A percentile compares a stretch with the other conserved stretches of the same genome.
Evolutionary conservation across 2,329 filamentous ascomycete genomes (phyloP).

Genomic region (Scedosporium boydii): DNA sequence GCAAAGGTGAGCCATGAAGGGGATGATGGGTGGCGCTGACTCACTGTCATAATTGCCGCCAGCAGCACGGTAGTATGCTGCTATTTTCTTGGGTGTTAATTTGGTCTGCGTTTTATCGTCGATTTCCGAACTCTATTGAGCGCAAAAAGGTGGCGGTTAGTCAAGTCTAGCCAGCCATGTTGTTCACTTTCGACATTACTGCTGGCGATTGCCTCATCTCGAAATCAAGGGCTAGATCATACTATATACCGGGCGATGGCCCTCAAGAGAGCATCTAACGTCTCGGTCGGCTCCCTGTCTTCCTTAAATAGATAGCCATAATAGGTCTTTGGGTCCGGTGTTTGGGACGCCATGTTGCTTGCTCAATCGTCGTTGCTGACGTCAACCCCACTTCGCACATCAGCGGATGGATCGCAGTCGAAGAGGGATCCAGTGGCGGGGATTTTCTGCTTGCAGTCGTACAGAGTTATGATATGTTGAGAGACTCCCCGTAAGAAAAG

Average conservation of each 20-base stretch:
- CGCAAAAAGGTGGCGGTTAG: neutral
- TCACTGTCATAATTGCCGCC: slow-evolving; percentile 66
- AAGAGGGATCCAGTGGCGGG: neutral
- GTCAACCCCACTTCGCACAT: neutral
- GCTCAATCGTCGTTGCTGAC: neutral
- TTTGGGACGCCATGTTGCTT: slow-evolving; percentile 1
- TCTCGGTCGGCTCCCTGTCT: neutral
- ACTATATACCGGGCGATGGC: slow-evolving; percentile 4
- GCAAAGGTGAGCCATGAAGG: neutral
- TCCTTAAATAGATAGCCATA: slow-evolving; percentile 5
- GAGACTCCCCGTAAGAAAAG: neutral
- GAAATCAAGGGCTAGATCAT: neutral
- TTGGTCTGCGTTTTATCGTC: slow-evolving; percentile 44
- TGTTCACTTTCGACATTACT: neutral
- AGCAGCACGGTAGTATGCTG: slow-evolving; percentile 66
- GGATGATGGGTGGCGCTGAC: slow-evolving; percentile 10
- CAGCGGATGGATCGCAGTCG: neutral
- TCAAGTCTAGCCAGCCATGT: neutral
- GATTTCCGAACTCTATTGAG: slow-evolving; percentile 42
- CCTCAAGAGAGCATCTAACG: slow-evolving; percentile 3
- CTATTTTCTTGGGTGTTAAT: slow-evolving; percentile 59
- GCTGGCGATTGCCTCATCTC: neutral
- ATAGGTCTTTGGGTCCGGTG: slow-evolving; percentile 1
- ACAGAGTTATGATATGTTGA: no score
- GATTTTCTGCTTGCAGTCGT: neutral